Evolutionary conservation across 768 basidiomycete species (phyloP), one percentile per base, ranked within the genome.

Genomic region (Clitopilus hobsonii): DNA sequence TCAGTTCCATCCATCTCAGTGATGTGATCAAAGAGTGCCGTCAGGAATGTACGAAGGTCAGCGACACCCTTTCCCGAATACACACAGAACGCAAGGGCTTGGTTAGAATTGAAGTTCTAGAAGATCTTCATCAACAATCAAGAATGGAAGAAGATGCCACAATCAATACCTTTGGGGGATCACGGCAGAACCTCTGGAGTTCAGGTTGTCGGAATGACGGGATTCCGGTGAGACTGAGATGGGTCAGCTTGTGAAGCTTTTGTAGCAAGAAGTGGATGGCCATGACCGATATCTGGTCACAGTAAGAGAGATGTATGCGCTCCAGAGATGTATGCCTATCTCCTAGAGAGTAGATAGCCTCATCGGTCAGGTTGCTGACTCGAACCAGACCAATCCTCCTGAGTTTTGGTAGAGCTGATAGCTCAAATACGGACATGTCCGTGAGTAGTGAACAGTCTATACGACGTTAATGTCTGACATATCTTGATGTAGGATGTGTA

Each of bases 151-250:
- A 49, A 2, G 25, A 50, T 29, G 29, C 10, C n/a, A n/a, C n/a
- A n/a, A 45, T 38, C 3, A 84, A 58, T 62, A 96, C 94, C 64
- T 82, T 76, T 13, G 97, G 97, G 20, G 94, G 88, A 32, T 85
- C 79, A 32, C 96, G 82, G 69, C 97, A 97, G 66, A 92, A 98
- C 59, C 83, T 80, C 67, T 98, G 94, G 54, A 97, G 68, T 60
- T 94, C 93, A 26, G 80, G 76, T 62, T 89, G 82, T 51, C 88
- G 83, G 75, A 99, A 98, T 5, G 93, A 85, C 7, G 87, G 86
- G 27, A 99, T 89, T n/a, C 95, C 97, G n/a, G 97, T 98, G 58
- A 99, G 71, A 69, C 94, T 96, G 48, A 99, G 79, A 73, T 99
- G 97, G 0, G 93, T 97, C 26, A 99, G 75, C 61, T 91, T 90